Evolutionary conservation across 371 early-diverging fungal species (phyloP), one percentile per base, ranked within the genome.

Genomic region (Mucor irregularis): DNA sequence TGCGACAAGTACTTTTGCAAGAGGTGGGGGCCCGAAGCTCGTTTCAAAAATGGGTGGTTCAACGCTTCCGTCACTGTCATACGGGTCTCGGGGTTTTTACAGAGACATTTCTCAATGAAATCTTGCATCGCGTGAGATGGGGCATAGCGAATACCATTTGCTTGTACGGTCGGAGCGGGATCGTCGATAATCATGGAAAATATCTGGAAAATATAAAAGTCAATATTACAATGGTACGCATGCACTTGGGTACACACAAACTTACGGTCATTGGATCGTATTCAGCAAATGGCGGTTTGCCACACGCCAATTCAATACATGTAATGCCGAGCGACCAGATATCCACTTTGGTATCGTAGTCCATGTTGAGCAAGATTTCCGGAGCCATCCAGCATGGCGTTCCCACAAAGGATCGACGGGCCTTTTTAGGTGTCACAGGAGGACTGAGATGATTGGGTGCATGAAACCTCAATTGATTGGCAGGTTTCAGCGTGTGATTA

Each of bases 251-350:
- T 45, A 25, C 13, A 40, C 24, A 40, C 13, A 17, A 19, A 47
- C 57, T 68, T 77, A 70, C 78, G 9, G 90, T 84, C 29, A 94
- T 76, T 6, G 95, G 94, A 64, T 95, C 96, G 51, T 88, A 84
- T 40, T 96, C 89, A 5, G 92, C 88, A 54, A 88, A 91, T 4
- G 98, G 98, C 1, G 98, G 99, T 48, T 87, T 88, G 7, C 97
- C 97, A 22, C 90, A 91, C 14, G 95, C 92, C 34, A 98, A 82
- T 66, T 98, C 99, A 46, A 94, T 90, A 17, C 93, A 88, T 3
- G 99, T 97, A 54, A 98, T 96, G 1, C 98, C 99, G 8, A 97
- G 76, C 2, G 91, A 87, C 95, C 95, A 94, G 16, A 94, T 83
- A 66, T 94, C 95, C 5, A 85, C 85, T 67, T 89, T 90, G 52